Evolutionary conservation across 1,139 yeast species (phyloP).

Genomic region (Kluyveromyces marxianus): DNA sequence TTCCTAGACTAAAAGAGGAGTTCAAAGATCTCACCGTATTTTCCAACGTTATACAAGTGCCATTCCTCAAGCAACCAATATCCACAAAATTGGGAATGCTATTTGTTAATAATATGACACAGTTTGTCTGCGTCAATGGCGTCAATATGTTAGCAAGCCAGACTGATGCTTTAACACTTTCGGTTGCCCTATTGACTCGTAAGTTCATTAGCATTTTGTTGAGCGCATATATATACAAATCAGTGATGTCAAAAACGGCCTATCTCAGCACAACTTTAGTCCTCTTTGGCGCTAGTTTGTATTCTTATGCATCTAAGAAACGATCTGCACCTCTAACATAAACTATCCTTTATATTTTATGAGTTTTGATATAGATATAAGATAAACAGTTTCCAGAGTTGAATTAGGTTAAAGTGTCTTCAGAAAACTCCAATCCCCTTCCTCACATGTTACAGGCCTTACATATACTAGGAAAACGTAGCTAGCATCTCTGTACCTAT

Average conservation of each 20-base stretch:
- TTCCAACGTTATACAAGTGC: conserved; percentile 8
- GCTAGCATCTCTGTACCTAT: no score
- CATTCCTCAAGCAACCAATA: conserved; percentile 3
- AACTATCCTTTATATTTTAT: neutral
- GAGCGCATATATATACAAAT: conserved; percentile 46
- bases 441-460: no score
- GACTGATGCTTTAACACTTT: conserved; percentile 53
- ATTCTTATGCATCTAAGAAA: conserved; percentile 18
- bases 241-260: no score
- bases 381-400: no score
- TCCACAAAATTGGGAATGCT: conserved; percentile 9
- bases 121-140: conserved; percentile 58
- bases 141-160: conserved; percentile 55
- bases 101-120: conserved; percentile 47
- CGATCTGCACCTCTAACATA: neutral
- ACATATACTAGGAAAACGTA: no score
- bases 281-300: conserved; percentile 47
- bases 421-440: no score
- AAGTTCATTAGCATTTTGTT: conserved; percentile 53
- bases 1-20: conserved; percentile 19
- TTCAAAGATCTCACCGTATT: conserved; percentile 11
- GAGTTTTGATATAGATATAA: no score
- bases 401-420: no score
- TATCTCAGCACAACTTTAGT: conserved; percentile 45
- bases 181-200: conserved; percentile 51